phyloP scores from a whole-genome alignment of 2,329 filamentous ascomycete species.

The Fusarium sp. region DNA sequence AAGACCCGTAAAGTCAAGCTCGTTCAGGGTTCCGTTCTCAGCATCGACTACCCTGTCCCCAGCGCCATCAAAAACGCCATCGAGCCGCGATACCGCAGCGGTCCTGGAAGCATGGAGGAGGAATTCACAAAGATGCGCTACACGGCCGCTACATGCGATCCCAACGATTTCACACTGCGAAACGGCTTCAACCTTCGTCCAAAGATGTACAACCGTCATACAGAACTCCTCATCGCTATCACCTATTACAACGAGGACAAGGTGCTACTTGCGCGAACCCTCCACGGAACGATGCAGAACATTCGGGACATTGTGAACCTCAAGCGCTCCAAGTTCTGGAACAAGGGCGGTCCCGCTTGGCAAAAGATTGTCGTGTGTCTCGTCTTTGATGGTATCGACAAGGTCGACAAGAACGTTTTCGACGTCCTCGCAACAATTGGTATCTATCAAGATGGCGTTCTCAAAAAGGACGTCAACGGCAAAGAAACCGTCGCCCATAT shows the following conservation, averaged over 20 bases:
- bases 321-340: conserved; percentile 45
- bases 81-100: conserved; percentile 38
- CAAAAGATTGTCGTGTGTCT: conserved; percentile 46
- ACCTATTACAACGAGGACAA: conserved; percentile 47
- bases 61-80: conserved; percentile 46
- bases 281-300: conserved; percentile 44
- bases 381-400: conserved; percentile 44
- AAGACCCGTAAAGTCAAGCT: conserved; percentile 47
- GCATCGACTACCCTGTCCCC: conserved; percentile 45
- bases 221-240: conserved; percentile 43
- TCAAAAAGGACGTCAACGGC: conserved; percentile 46
- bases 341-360: conserved; percentile 44
- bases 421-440: conserved; percentile 43
- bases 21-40: conserved; percentile 44
- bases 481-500: conserved; percentile 45
- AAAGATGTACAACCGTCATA: conserved; percentile 46
- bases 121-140: conserved; percentile 46
- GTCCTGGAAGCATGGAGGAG: conserved; percentile 35
- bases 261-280: conserved; percentile 43
- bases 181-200: conserved; percentile 46
- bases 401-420: conserved; percentile 46
- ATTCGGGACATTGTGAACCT: conserved; percentile 45
- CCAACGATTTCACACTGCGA: conserved; percentile 43
- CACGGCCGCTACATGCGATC: conserved; percentile 45
- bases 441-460: conserved; percentile 44